Percentiles rank a stretch among this genome's conserved stretches.
Evolutionary conservation across 1,139 yeast genomes (phyloP).

Genomic region (Diutina siamensis): DNA sequence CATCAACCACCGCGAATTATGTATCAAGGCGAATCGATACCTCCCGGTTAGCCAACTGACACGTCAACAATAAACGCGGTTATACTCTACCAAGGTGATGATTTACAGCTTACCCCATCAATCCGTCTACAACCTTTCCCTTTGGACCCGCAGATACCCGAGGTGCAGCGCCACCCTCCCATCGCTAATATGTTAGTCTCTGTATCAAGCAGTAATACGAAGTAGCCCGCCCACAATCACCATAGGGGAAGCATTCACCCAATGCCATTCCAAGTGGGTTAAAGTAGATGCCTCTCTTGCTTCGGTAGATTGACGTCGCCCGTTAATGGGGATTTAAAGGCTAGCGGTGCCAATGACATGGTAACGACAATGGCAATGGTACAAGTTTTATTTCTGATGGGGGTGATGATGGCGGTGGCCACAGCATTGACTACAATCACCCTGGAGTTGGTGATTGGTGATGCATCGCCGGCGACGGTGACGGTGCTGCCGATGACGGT

Average conservation of each 20-base stretch:
- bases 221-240: not conserved
- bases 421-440: not conserved
- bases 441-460: not conserved
- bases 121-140: no score
- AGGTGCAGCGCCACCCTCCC: not conserved
- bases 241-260: no score
- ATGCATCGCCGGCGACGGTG: not conserved
- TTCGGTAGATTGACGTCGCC: not conserved
- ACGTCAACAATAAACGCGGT: not conserved
- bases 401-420: not conserved
- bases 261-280: not conserved
- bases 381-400: not conserved
- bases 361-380: not conserved
- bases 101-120: no score
- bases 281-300: not conserved
- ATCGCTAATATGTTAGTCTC: not conserved
- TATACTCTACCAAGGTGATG: no score
- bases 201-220: not conserved
- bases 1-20: not conserved
- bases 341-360: not conserved
- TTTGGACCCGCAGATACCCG: not conserved
- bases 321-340: not conserved
- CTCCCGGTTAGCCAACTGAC: not conserved
- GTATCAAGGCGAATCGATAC: not conserved
- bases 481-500: not conserved